These are phyloP conservation scores for Saposhnikovia divaricata DNA, from an alignment of 129 eudicot species.

Conservation along the genomic window DNA sequence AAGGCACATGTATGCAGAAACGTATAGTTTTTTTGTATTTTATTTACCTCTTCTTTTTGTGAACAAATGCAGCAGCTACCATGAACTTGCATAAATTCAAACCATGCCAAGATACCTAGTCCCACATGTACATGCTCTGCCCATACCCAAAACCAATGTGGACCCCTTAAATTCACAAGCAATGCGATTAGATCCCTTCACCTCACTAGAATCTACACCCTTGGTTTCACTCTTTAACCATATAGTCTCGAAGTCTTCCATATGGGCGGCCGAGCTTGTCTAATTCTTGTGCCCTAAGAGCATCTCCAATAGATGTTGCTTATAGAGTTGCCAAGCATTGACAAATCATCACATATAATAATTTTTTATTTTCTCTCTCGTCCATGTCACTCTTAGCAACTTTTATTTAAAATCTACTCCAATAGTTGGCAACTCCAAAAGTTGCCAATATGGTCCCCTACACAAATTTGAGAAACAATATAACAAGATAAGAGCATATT, in stretches of 20 bases:
- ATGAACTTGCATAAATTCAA: slow-evolving; percentile 6
- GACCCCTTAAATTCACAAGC: slow-evolving; percentile 34
- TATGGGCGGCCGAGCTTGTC: slow-evolving; percentile 70
- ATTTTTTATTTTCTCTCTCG: too few species aligned
- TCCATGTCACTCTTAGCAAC: too few species aligned
- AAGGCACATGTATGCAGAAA: slow-evolving; percentile 1
- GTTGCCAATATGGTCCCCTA: too few species aligned
- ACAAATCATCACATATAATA: too few species aligned
- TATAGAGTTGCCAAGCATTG: too few species aligned
- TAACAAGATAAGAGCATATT: too few species aligned
- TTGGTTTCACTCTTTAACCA: slow-evolving; percentile 19
- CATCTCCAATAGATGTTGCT: too few species aligned
- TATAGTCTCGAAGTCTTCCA: slow-evolving; percentile 21
- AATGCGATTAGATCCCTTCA: slow-evolving; percentile 12
- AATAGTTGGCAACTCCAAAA: too few species aligned
- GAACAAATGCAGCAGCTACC: slow-evolving; percentile 3
- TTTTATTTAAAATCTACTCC: too few species aligned
- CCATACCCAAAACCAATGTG: slow-evolving; percentile 36
- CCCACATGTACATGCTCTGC: slow-evolving; percentile 31
- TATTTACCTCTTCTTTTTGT: background rate
- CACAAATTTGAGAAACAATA: too few species aligned
- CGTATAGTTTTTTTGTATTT: background rate
- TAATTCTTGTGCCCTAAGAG: slow-evolving; percentile 53
- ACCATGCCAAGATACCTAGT: background rate
- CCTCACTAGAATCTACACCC: slow-evolving; percentile 23